Evolutionary conservation across 331 rosid species (phyloP), one percentile per base, ranked within the genome.

Genomic region (Rhamnella rubrinervis): DNA sequence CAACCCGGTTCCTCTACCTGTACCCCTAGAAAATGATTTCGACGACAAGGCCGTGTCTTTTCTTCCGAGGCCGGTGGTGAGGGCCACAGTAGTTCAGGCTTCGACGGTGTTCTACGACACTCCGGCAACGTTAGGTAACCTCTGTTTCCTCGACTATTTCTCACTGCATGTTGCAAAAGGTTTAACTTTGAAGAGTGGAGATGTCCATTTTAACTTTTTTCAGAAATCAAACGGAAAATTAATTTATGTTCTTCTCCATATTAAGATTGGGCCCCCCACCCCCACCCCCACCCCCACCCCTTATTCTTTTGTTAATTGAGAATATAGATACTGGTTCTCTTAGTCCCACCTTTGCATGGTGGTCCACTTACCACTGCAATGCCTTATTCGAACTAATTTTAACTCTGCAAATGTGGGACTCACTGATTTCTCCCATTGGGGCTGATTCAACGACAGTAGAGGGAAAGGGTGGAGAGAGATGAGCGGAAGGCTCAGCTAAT

Each of bases 1-100:
- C 65, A 38, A 56, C 28, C 20, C 49, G 26, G 59, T 59, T 7
- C 62, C 58, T 16, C 14, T 35, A 20, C 40, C 40, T 23, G 4
- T 58, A 9, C 6, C 7, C 47, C 20, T 20, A 17, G 59, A 60
- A 37, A 55, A 39, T 23, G 56, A 37, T 8, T 39, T 44, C 13
- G 57, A 64, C 7, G 55, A n/a, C 44, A 55, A 52, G 70, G 64
- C 58, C 0, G 20, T 47, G 16, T 14, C 66, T 62, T 9, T 26
- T 35, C 56, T 53, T 23, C 62, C 72, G 10, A 73, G 77, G 44
- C 56, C 62, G 18, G 46, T 50, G 26, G 55, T 55, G 52, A 58
- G 73, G 41, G 73, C 65, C 18, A 58, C 59, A 1, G 59, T 69
- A 17, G 58, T 58, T 69, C 57, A 69, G 57, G 73, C 73, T 7